phyloP scores from a whole-genome alignment of 2,329 filamentous ascomycete species.

The Onygena corvina region DNA sequence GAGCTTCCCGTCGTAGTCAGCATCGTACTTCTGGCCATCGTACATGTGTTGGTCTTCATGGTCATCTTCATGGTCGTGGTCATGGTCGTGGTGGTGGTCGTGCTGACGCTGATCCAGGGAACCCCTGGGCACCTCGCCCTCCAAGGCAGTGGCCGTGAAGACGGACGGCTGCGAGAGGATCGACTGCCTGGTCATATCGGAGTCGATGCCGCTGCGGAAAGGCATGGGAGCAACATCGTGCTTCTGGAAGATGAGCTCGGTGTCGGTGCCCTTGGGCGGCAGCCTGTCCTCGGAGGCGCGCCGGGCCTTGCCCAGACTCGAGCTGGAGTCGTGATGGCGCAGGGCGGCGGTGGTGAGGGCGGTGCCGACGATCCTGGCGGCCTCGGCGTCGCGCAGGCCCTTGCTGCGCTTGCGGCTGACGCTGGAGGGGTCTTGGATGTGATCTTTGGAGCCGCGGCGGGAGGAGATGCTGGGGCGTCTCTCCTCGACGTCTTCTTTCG shows the following conservation, averaged over 20 bases:
- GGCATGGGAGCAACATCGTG: conserved; percentile 70
- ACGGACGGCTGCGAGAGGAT: conserved; percentile 73
- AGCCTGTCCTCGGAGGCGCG: too few species aligned
- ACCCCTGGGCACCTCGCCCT: conserved; percentile 48
- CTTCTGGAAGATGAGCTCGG: conserved; percentile 41
- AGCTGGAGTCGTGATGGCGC: conserved; percentile 52
- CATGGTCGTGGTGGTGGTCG: not conserved
- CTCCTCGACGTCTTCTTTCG: too few species aligned
- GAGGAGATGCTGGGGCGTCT: too few species aligned
- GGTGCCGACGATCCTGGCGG: conserved; percentile 44
- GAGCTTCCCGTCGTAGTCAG: not conserved
- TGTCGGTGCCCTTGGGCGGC: conserved; percentile 30
- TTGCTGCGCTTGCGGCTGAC: conserved; percentile 44
- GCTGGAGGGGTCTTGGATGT: conserved; percentile 39
- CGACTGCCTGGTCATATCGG: conserved; percentile 77
- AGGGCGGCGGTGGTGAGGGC: conserved; percentile 52
- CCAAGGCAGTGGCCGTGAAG: conserved; percentile 55
- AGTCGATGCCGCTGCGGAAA: conserved; percentile 72
- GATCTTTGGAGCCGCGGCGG: conserved; percentile 37
- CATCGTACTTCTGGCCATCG: too few species aligned
- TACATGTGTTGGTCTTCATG: too few species aligned
- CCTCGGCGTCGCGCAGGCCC: conserved; percentile 43
- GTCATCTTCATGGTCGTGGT: conserved; percentile 3
- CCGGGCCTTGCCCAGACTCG: conserved; percentile 41
- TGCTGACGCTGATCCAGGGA: not conserved